phyloP scores from a whole-genome alignment of 805 yeast genomes.

The Zygosaccharomyces kombuchaensis region DNA sequence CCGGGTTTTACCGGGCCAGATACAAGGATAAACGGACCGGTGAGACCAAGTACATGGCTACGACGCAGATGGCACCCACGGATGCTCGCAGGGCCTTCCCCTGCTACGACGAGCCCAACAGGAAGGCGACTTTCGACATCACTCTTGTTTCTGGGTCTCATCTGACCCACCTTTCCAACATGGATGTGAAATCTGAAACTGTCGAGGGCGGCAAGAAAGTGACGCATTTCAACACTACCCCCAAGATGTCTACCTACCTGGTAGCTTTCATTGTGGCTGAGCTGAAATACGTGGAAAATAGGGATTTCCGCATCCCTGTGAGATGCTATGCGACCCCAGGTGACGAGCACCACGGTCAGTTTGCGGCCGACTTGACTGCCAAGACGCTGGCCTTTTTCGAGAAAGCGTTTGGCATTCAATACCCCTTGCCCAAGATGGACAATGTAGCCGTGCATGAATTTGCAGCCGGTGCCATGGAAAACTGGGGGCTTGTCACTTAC shows the following conservation, averaged over 20 bases:
- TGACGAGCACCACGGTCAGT: slow-evolving; percentile 62
- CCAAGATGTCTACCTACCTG: slow-evolving; percentile 78
- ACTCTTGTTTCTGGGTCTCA: slow-evolving; percentile 52
- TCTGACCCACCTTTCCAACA: slow-evolving; percentile 62
- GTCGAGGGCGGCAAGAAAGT: slow-evolving; percentile 46
- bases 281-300: slow-evolving; percentile 64
- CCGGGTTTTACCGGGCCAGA: slow-evolving; percentile 72
- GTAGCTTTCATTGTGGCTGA: slow-evolving; percentile 83
- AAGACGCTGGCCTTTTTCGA: slow-evolving; percentile 72
- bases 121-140: slow-evolving; percentile 65
- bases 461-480: slow-evolving; percentile 88
- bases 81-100: slow-evolving; percentile 88
- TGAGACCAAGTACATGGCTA: slow-evolving; percentile 64
- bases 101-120: slow-evolving; percentile 76
- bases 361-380: slow-evolving; percentile 71
- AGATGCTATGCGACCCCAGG: slow-evolving; percentile 81
- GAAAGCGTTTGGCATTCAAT: slow-evolving; percentile 65
- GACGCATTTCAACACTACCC: slow-evolving; percentile 68
- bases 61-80: slow-evolving; percentile 84
- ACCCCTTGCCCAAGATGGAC: slow-evolving; percentile 77
- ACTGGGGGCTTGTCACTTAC: slow-evolving; percentile 76
- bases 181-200: slow-evolving; percentile 55
- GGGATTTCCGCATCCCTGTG: slow-evolving; percentile 66
- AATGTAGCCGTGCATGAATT: slow-evolving; percentile 81
- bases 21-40: slow-evolving; percentile 56